Evolutionary conservation across 139 green algal genomes (phyloP), one percentile per base, ranked within the genome.

Genomic region (Chlamydomonas sp.): DNA sequence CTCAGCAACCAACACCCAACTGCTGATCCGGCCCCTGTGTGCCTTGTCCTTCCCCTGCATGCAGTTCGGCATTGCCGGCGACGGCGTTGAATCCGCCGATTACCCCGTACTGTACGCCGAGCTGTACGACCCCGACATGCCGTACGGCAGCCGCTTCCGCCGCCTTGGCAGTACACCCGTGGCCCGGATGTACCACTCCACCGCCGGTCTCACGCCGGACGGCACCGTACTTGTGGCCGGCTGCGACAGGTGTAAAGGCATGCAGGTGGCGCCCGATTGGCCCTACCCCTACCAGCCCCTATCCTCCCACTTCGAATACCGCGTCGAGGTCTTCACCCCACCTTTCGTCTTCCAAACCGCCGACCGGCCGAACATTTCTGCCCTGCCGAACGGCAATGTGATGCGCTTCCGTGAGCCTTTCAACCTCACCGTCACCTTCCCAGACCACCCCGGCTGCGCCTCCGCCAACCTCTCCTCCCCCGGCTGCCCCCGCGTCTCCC

Each of bases 251-350:
- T 92, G 89, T 84, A 4, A 71, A 62, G 18, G 8, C 1, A 4
- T 1, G 7, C 9, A 60, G 17, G 5, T 16, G 5, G 77, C 77
- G 64, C 64, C 9, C 12, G 9, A 69, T 69, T 9, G 64, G 8
- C 64, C 64, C 12, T 9, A 69, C 64, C 64, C 64, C 64, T 69
- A 16, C 64, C 9, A 9, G 64, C 64, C 64, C 64, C 64, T 69
- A 9, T 9, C 12, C 12, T 69, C 9, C 69, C 20, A 31, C 60
- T 60, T 59, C 72, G 90, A 92, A 86, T 92, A 92, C 86, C 90
- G 90, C 31, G 73, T 82, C 49, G 90, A 92, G 90, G 74, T 90
- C 58, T 90, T 88, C 77, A 83, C 79, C 57, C 90, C 90, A 20
- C 85, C 90, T 0, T 88, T 59, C 71, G 84, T 60, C 17, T 92